phyloP scores from a whole-genome alignment of 345 rosid species.

The Erysimum cheiranthoides region DNA sequence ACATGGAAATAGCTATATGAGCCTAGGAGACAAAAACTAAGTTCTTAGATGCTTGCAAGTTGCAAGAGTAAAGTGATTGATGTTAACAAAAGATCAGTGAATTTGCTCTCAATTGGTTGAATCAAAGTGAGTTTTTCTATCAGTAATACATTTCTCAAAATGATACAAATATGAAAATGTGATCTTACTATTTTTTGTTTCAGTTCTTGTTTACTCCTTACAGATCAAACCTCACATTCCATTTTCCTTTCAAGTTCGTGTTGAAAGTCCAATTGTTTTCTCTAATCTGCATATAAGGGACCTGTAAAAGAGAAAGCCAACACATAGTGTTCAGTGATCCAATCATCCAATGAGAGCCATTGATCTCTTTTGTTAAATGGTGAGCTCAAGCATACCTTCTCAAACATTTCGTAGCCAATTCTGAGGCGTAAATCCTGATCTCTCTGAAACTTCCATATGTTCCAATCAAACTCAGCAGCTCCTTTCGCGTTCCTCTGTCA shows the following conservation, averaged over 20 bases:
- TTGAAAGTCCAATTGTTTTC: slow-evolving; percentile 91
- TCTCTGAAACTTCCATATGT: slow-evolving; percentile 70
- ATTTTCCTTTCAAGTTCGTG: slow-evolving; percentile 74
- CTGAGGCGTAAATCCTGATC: slow-evolving; percentile 85
- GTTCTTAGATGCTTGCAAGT: slow-evolving; percentile 15
- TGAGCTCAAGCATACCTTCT: slow-evolving; percentile 60
- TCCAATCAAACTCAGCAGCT: slow-evolving; percentile 80
- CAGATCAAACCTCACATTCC: slow-evolving; percentile 78
- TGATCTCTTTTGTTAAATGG: neutral
- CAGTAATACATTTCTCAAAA: slow-evolving; percentile 15
- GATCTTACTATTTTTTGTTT: neutral
- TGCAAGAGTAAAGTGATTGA: slow-evolving; percentile 28
- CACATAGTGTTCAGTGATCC: slow-evolving; percentile 15
- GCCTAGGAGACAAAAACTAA: slow-evolving; percentile 1
- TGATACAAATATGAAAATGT: slow-evolving; percentile 22
- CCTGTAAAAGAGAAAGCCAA: slow-evolving; percentile 50
- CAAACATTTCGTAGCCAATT: slow-evolving; percentile 73
- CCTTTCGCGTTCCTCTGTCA: slow-evolving; percentile 76
- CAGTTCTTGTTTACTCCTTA: slow-evolving; percentile 32
- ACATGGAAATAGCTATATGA: slow-evolving; percentile 7
- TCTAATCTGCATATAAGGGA: slow-evolving; percentile 81
- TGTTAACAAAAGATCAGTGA: slow-evolving; percentile 1
- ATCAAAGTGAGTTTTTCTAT: slow-evolving; percentile 3
- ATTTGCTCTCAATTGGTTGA: neutral
- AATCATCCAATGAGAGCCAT: slow-evolving; percentile 3